Evolutionary conservation across 1,284 basidiomycete genomes (phyloP), one percentile per base, ranked within the genome.

Genomic region (Somion occarium): DNA sequence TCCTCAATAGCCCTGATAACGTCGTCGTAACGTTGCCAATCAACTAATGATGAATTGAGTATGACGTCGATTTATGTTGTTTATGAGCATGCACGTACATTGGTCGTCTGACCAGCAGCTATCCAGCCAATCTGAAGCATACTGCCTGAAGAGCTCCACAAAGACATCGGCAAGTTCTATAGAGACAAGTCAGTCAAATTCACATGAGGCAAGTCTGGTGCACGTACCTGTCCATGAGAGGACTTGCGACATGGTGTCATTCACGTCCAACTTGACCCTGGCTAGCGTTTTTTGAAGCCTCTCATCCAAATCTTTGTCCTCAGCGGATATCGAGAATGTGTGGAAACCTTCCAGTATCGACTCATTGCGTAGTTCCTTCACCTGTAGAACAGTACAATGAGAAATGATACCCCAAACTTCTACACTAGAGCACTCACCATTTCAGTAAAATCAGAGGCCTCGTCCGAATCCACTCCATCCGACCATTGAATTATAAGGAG

Each of bases 401-500:
- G 25, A 38, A 46, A 44, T 30, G 13, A 11, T n/a, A 12, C n/a
- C n/a, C 23, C 3, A 37, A 5, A 48, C 26, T 18, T 12, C 22
- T 22, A 2, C 9, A 11, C 20, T 9, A 26, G 15, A 37, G 3
- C 5, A 49, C 58, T 13, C 30, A 67, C 65, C 64, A 66, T 64
- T 24, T 60, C 60, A 9, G 56, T 48, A 13, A 70, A 61, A 43
- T 69, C 67, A 22, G 49, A 56, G 0, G 60, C 55, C 5, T 55
- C 53, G 12, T 54, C 63, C 2, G 65, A 60, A 20, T 71, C 64
- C 22, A 70, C 70, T 15, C 65, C 68, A 38, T 76, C 74, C 9
- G 69, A 65, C 85, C 86, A 89, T 18, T 70, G 72, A 42, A 88
- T 64, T 5, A 83, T 65, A 13, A 88, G 51, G 3, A 88, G 62